Conservation (phyloP, 1,284 basidiomycete species). For the Naganishia cerealis region DNA sequence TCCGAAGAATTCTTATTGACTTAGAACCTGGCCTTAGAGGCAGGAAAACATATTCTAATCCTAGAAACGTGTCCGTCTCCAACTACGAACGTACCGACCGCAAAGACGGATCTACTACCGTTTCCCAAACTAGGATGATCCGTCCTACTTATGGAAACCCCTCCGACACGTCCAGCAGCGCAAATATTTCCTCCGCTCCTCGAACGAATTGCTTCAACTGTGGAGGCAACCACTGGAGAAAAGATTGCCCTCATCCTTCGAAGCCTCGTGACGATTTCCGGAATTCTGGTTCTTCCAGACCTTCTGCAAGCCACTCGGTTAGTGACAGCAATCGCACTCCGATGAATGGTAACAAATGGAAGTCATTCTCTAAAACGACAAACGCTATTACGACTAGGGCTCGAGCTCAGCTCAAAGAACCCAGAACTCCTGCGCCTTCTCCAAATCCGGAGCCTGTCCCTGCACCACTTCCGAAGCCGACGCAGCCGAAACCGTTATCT, state of each 20-base stretch:
- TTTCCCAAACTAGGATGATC: background rate
- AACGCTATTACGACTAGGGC: conserved; percentile 5
- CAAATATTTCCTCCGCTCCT: background rate
- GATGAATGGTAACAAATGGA: conserved; percentile 21
- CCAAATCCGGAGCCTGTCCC: background rate
- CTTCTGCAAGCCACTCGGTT: background rate
- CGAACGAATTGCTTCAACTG: conserved; percentile 20
- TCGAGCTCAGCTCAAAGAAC: background rate
- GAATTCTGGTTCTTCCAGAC: background rate
- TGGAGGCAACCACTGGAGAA: conserved; percentile 17
- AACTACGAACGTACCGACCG: conserved; percentile 7
- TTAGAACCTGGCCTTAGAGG: conserved; percentile 26
- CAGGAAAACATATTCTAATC: background rate
- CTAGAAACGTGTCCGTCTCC: background rate
- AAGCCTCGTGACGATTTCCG: conserved; percentile 2
- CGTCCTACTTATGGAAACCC: background rate
- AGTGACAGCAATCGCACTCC: conserved; percentile 17
- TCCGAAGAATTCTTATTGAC: conserved; percentile 26
- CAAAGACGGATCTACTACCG: background rate
- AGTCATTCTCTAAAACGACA: conserved; percentile 1
- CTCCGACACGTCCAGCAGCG: background rate
- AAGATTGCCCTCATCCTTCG: conserved; percentile 7
- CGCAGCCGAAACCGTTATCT: background rate
- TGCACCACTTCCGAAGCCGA: background rate
- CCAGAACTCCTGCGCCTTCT: background rate